Conservation (phyloP, 1,284 basidiomycete genomes). For the Cryptococcus hybrid region DNA sequence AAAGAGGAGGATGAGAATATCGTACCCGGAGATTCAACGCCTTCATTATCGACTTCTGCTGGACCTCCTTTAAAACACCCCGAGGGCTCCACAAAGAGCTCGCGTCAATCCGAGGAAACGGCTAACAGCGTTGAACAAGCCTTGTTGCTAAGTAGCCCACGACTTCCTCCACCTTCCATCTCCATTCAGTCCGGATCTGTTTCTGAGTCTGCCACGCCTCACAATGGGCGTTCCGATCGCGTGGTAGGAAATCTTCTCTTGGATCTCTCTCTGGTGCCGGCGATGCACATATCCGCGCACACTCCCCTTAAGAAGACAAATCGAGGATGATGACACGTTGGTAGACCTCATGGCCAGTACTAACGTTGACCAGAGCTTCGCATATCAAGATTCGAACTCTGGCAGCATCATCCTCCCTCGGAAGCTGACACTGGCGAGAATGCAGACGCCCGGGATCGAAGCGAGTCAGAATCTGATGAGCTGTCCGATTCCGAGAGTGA, state of each 20-base stretch:
- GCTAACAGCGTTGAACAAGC: background rate
- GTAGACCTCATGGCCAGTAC: constrained; percentile 4
- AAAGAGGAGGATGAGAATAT: constrained; percentile 46
- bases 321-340: constrained; percentile 14
- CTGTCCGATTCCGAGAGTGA: constrained; percentile 39
- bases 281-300: constrained; percentile 19
- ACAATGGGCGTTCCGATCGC: background rate
- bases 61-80: background rate
- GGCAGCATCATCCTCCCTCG: background rate
- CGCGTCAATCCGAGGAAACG: too few species aligned
- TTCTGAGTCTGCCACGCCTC: background rate
- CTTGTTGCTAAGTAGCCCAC: background rate
- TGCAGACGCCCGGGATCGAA: background rate
- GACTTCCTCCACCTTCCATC: constrained; percentile 17
- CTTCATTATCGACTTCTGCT: background rate
- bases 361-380: constrained; percentile 5
- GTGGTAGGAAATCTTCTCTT: background rate
- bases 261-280: constrained; percentile 5
- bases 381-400: constrained; percentile 1
- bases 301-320: constrained; percentile 33
- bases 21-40: background rate
- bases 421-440: background rate
- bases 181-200: constrained; percentile 4
- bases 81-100: too few species aligned
- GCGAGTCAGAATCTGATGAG: constrained; percentile 26